A percentile compares a stretch with the other conserved stretches of the same genome.
Conservation (phyloP, 768 basidiomycete genomes). For the Agrocybe chaxingu region DNA sequence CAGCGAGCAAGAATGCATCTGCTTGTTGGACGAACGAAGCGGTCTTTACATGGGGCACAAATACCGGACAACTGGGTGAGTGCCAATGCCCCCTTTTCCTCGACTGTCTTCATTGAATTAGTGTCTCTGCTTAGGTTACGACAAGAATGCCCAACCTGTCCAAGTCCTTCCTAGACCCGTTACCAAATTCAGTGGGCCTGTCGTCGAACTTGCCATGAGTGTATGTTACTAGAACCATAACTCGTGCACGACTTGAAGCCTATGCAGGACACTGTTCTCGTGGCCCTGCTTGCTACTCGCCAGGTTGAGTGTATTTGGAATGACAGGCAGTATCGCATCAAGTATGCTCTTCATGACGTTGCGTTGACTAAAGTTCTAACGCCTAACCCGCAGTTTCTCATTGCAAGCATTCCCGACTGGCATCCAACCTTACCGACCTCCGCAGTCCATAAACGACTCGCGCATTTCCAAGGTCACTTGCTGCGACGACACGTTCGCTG, state of each 20-base stretch:
- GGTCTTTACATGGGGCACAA: constrained; percentile 91
- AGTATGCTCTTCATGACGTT: constrained; percentile 34
- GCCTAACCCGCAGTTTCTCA: constrained; percentile 55
- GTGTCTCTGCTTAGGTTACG: constrained; percentile 56
- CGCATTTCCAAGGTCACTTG: constrained; percentile 77
- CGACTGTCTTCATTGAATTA: neutral
- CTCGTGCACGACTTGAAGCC: neutral
- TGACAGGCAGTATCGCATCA: constrained; percentile 71
- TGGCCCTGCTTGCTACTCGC: constrained; percentile 70
- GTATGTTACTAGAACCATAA: constrained; percentile 37
- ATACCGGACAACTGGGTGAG: constrained; percentile 86
- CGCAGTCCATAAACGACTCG: constrained; percentile 66
- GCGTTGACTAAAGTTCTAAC: neutral
- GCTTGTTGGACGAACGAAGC: constrained; percentile 79
- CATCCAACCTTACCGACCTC: constrained; percentile 78
- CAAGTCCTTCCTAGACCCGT: constrained; percentile 81
- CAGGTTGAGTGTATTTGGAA: constrained; percentile 87
- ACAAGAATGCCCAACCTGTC: constrained; percentile 66
- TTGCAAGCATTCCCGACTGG: constrained; percentile 72
- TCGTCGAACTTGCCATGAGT: constrained; percentile 71
- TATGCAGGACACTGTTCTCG: constrained; percentile 74
- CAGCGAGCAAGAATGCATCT: constrained; percentile 83
- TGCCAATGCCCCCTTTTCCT: neutral
- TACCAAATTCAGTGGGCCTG: constrained; percentile 67
- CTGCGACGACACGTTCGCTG: constrained; percentile 79